phyloP scores from a whole-genome alignment of 2,329 filamentous ascomycete species.

The Stromatinia cepivora region DNA sequence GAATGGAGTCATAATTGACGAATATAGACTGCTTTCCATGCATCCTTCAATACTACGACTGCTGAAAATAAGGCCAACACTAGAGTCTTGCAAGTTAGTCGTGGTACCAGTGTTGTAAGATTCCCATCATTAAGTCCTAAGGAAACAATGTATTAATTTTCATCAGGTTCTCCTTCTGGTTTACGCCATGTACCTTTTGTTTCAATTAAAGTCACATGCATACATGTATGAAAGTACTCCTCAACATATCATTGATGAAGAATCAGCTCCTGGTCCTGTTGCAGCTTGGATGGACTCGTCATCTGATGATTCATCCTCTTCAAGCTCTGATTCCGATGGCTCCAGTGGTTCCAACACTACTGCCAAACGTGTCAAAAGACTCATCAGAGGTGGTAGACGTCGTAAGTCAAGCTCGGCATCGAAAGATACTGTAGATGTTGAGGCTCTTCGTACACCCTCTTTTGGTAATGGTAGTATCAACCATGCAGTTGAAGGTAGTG shows the following conservation, averaged over 20 bases:
- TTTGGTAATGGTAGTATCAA: constrained; percentile 39
- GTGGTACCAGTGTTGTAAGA: constrained; percentile 81
- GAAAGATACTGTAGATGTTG: constrained; percentile 51
- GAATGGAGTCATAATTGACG: not conserved
- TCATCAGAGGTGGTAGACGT: constrained; percentile 62
- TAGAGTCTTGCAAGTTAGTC: constrained; percentile 79
- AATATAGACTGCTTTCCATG: constrained; percentile 79
- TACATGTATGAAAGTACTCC: constrained; percentile 93
- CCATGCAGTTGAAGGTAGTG: constrained; percentile 30
- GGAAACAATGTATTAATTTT: constrained; percentile 19
- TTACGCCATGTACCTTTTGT: constrained; percentile 80
- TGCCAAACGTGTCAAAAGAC: constrained; percentile 72
- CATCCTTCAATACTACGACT: constrained; percentile 61
- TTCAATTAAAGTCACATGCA: constrained; percentile 88
- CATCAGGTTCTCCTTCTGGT: constrained; percentile 71
- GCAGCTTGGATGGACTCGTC: constrained; percentile 79
- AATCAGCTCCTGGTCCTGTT: constrained; percentile 80
- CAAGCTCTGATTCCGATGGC: constrained; percentile 66
- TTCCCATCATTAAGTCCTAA: not conserved
- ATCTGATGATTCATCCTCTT: constrained; percentile 54
- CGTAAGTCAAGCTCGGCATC: constrained; percentile 76
- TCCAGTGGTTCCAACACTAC: constrained; percentile 70
- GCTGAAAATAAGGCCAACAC: constrained; percentile 61
- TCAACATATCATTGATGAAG: constrained; percentile 89
- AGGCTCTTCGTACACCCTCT: constrained; percentile 47